A percentile compares a stretch with the other conserved stretches of the same genome.
These are phyloP conservation scores for Fusarium hainanense DNA, from an alignment of 2,329 filamentous ascomycete species.

Conservation along the genomic window DNA sequence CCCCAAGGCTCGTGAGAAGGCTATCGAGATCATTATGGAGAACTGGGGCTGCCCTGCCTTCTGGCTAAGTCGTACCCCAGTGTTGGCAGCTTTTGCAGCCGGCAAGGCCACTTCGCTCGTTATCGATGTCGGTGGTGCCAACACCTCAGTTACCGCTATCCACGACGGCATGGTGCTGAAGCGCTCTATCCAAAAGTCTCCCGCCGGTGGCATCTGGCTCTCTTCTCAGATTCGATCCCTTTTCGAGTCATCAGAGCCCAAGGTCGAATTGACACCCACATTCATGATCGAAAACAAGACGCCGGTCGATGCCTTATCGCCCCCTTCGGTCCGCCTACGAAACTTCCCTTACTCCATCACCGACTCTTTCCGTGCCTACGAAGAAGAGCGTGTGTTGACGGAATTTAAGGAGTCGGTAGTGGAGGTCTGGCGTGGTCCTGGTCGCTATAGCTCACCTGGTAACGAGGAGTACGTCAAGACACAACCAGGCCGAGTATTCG, in stretches of 20 bases:
- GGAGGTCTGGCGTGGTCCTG: constrained; percentile 88
- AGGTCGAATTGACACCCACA: constrained; percentile 82
- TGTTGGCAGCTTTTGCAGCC: constrained; percentile 89
- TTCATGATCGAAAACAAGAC: constrained; percentile 90
- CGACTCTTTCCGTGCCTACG: constrained; percentile 80
- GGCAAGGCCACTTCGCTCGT: constrained; percentile 95
- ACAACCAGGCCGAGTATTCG: constrained; percentile 86
- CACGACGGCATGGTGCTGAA: constrained; percentile 95
- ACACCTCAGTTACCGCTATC: constrained; percentile 88
- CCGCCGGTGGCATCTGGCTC: constrained; percentile 88
- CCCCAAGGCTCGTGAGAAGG: constrained; percentile 88
- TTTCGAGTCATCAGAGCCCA: constrained; percentile 75
- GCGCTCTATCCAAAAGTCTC: constrained; percentile 87
- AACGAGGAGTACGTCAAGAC: constrained; percentile 81
- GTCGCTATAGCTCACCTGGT: constrained; percentile 69
- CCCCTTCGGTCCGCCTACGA: constrained; percentile 80
- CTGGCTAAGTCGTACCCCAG: constrained; percentile 89
- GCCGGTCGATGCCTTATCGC: constrained; percentile 85
- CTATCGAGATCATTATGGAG: constrained; percentile 97
- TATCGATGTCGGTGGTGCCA: constrained; percentile 89
- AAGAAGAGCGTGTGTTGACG: constrained; percentile 92
- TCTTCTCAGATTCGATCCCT: constrained; percentile 87
- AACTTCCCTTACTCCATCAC: constrained; percentile 71
- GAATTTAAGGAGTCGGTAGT: constrained; percentile 99
- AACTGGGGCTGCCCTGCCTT: constrained; percentile 95